Evolutionary conservation across 257 asterid species (phyloP).

Genomic region (Solanum medicagineum): DNA sequence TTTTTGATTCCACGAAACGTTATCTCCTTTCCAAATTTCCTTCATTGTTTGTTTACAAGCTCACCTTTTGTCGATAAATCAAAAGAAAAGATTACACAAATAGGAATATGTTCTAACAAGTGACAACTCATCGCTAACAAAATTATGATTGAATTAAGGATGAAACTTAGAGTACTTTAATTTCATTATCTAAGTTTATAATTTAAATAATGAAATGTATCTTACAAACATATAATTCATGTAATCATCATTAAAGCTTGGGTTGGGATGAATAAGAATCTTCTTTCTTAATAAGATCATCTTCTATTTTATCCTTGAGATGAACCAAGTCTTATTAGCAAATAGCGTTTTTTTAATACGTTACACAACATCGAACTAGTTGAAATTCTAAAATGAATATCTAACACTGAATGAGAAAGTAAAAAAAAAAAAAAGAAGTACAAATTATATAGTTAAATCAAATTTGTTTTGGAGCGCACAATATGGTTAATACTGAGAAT

Average conservation of each 20-base stretch:
- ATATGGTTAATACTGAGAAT: background rate
- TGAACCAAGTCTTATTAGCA: background rate
- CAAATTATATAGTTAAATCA: background rate
- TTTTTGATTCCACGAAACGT: background rate
- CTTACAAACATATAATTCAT: too few species aligned
- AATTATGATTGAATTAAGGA: background rate
- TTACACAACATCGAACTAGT: background rate
- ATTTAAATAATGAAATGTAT: too few species aligned
- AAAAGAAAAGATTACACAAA: background rate
- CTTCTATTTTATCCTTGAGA: background rate
- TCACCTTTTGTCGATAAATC: background rate
- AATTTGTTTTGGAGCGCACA: background rate
- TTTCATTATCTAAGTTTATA: too few species aligned
- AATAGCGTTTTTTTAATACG: background rate
- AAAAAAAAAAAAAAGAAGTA: background rate
- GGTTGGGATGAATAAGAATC: background rate
- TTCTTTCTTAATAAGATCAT: background rate
- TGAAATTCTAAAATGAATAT: background rate
- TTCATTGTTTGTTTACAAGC: background rate
- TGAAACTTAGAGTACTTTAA: too few species aligned
- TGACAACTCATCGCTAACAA: background rate
- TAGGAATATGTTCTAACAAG: background rate
- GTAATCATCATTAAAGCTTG: too few species aligned
- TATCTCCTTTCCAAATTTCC: background rate
- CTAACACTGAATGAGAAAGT: background rate